Conservation (phyloP, 768 basidiomycete genomes). For the Tephrocybe sp. region DNA sequence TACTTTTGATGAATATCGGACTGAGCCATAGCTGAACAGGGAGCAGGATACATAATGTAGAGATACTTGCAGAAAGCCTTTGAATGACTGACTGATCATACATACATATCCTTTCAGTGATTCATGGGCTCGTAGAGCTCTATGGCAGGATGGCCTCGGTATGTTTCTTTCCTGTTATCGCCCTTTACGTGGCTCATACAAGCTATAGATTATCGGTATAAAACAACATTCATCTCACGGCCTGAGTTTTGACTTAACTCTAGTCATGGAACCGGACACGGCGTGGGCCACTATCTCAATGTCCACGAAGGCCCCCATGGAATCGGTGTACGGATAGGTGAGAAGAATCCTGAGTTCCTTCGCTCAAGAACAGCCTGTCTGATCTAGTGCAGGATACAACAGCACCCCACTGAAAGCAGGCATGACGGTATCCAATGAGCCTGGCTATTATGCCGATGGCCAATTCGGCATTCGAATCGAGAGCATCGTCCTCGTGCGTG, state of each 20-base stretch:
- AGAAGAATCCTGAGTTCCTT: slow-evolving; percentile 4
- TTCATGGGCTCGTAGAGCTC: slow-evolving; percentile 70
- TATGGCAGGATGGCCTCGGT: slow-evolving; percentile 92
- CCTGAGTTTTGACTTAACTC: slow-evolving; percentile 4
- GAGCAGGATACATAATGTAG: slow-evolving; percentile 56
- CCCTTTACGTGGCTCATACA: neutral
- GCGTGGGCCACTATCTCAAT: slow-evolving; percentile 92
- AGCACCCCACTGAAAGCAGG: slow-evolving; percentile 72
- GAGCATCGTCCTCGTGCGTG: slow-evolving; percentile 78
- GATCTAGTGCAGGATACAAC: slow-evolving; percentile 53
- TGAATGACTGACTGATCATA: neutral
- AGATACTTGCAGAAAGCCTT: neutral
- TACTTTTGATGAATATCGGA: neutral
- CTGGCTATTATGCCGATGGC: slow-evolving; percentile 92
- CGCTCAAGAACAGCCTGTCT: neutral
- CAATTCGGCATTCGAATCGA: slow-evolving; percentile 92
- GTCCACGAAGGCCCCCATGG: slow-evolving; percentile 88
- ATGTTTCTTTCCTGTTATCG: slow-evolving; percentile 17
- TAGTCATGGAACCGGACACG: slow-evolving; percentile 93
- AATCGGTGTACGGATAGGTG: slow-evolving; percentile 58
- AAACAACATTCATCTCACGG: neutral
- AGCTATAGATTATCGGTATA: slow-evolving; percentile 56
- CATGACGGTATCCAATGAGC: slow-evolving; percentile 93
- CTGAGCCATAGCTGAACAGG: neutral
- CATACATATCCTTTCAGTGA: slow-evolving; percentile 49